These are phyloP conservation scores for Datisca glomerata DNA, from an alignment of 306 rosid species.

Conservation along the genomic window DNA sequence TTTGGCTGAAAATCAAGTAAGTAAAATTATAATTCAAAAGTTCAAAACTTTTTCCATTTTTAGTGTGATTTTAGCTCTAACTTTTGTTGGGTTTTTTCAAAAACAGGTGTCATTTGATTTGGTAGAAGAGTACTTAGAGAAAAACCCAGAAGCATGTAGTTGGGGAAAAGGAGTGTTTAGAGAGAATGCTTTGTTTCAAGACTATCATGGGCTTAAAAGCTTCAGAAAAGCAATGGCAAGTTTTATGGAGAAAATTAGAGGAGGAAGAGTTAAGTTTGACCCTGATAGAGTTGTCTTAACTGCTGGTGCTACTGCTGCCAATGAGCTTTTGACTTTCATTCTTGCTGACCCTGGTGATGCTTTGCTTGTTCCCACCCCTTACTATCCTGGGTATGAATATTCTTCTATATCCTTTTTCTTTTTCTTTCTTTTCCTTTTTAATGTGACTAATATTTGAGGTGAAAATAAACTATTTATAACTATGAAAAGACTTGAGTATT, in stretches of 20 bases:
- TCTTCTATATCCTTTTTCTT: not conserved
- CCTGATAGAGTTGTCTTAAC: conserved; percentile 63
- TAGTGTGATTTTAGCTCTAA: too few relatives aligned
- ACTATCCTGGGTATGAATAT: conserved; percentile 82
- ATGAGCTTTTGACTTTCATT: conserved; percentile 80
- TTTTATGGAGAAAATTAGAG: conserved; percentile 81
- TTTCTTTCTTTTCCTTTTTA: not conserved
- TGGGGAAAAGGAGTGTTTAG: conserved; percentile 57
- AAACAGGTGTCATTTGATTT: conserved; percentile 83
- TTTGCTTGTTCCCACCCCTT: conserved; percentile 82
- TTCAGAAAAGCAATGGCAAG: conserved; percentile 87
- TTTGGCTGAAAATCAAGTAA: conserved; percentile 88
- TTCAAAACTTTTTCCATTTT: not conserved
- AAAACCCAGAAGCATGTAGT: conserved; percentile 36
- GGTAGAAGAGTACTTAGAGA: conserved; percentile 58
- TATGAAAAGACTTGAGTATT: not conserved
- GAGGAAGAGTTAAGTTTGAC: conserved; percentile 57
- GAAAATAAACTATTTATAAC: not conserved
- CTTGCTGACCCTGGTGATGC: conserved; percentile 88
- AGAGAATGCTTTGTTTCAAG: conserved; percentile 92
- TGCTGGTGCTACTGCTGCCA: conserved; percentile 97
- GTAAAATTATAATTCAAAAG: conserved; percentile 11
- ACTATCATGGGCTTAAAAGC: conserved; percentile 70
- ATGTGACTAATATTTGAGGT: not conserved
- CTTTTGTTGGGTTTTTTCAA: too few relatives aligned